Percentiles rank a stretch among this genome's conserved stretches.
Evolutionary conservation across 2,329 filamentous ascomycete genomes (phyloP).

Genomic region (Diaporthe sp.): DNA sequence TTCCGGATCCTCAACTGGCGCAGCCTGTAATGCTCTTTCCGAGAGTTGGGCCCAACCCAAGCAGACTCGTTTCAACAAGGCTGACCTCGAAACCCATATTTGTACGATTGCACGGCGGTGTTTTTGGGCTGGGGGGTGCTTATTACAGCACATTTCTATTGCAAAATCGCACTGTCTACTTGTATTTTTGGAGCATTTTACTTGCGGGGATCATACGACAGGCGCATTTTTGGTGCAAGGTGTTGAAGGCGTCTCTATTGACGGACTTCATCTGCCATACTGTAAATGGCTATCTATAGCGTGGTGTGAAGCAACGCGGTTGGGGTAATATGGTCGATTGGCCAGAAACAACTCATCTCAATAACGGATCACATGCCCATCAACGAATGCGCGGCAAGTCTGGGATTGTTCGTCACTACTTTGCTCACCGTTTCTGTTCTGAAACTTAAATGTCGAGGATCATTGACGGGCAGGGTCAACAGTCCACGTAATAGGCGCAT

Average conservation of each 20-base stretch:
- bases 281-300: not conserved
- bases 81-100: not conserved
- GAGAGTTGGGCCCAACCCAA: not conserved
- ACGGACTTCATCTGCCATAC: not conserved
- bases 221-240: constrained; percentile 9
- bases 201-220: not conserved
- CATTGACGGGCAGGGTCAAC: not conserved
- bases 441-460: constrained; percentile 4
- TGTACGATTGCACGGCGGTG: not conserved
- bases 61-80: not conserved
- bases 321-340: not conserved
- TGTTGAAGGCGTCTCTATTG: constrained; percentile 1
- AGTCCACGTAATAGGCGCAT: not conserved
- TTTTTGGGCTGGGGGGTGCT: not conserved
- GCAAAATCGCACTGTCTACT: not conserved
- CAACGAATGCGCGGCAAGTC: not conserved
- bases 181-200: not conserved
- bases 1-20: not conserved
- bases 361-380: not conserved
- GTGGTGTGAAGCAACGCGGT: not conserved
- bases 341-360: not conserved
- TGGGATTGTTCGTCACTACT: not conserved
- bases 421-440: too few species aligned
- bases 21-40: not conserved
- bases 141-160: not conserved